These are phyloP conservation scores for Stylosanthes scabra DNA, from an alignment of 331 rosid genomes.

Conservation along the genomic window DNA sequence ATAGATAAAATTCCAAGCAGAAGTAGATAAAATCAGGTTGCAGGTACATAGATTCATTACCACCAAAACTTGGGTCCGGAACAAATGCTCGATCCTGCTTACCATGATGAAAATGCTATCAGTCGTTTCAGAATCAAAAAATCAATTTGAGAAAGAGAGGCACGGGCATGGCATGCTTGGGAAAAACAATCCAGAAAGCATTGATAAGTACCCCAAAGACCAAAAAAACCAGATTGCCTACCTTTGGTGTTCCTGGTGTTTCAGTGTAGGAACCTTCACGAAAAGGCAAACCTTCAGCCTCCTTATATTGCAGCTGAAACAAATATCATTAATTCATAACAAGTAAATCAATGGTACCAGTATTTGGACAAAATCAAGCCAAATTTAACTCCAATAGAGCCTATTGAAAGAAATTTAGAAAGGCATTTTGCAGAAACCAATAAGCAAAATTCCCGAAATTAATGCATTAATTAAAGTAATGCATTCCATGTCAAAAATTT, in stretches of 20 bases:
- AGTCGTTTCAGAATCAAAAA: conserved; percentile 40
- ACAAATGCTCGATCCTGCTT: conserved; percentile 83
- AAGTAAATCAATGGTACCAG: conserved; percentile 20
- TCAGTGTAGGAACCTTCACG: conserved; percentile 80
- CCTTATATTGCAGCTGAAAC: conserved; percentile 92
- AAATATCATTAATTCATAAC: conserved; percentile 3
- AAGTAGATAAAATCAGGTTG: conserved; percentile 22
- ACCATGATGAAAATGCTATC: conserved; percentile 42
- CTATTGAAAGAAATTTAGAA: too few relatives aligned
- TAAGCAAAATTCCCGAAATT: too few relatives aligned
- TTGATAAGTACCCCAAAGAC: conserved; percentile 7
- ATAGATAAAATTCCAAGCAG: conserved; percentile 15
- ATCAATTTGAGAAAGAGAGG: too few relatives aligned
- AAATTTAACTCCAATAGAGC: too few relatives aligned
- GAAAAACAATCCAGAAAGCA: conserved; percentile 31
- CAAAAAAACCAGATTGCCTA: conserved; percentile 34
- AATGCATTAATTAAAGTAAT: conserved; percentile 20
- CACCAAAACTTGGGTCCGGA: conserved; percentile 89
- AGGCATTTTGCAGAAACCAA: too few relatives aligned
- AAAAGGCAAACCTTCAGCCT: conserved; percentile 87
- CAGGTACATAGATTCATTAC: conserved; percentile 48
- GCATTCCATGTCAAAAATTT: conserved; percentile 16
- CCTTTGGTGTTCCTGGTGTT: conserved; percentile 95
- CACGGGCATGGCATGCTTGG: conserved; percentile 29
- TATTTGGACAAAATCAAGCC: too few relatives aligned